A percentile compares a stretch with the other conserved stretches of the same genome.
Evolutionary conservation across 805 yeast species (phyloP).

Genomic region (Metahyphopichia silvanorum): DNA sequence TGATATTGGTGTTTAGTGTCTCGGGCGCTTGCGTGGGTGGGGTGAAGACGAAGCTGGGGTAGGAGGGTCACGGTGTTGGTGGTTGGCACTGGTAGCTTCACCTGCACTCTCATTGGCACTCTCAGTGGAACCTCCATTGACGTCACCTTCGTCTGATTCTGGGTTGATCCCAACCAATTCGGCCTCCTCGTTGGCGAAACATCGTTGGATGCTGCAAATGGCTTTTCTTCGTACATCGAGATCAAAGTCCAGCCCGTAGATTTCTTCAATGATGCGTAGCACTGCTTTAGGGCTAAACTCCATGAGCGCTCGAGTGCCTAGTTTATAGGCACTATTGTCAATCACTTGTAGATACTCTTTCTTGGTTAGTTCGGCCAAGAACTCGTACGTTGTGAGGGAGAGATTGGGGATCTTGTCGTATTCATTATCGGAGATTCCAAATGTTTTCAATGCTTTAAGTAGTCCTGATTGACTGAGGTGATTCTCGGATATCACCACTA

Average conservation of each 20-base stretch:
- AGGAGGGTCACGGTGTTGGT: too few species aligned
- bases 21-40: too few species aligned
- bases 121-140: background rate
- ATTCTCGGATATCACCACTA: constrained; percentile 30
- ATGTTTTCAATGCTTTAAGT: constrained; percentile 15
- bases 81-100: background rate
- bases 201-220: too few species aligned
- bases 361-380: constrained; percentile 23
- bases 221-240: constrained; percentile 12
- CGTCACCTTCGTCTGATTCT: background rate
- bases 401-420: constrained; percentile 16
- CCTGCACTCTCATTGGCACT: background rate
- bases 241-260: constrained; percentile 24
- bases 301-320: constrained; percentile 30
- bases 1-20: background rate
- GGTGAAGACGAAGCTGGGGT: too few species aligned
- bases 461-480: constrained; percentile 25
- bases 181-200: too few species aligned
- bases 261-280: constrained; percentile 17
- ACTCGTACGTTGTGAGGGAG: constrained; percentile 16
- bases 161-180: too few species aligned
- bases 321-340: constrained; percentile 18
- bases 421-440: constrained; percentile 23
- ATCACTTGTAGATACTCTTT: constrained; percentile 25
- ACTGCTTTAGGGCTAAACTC: constrained; percentile 32